Evolutionary conservation across 306 rosid genomes (phyloP), one percentile per base, ranked within the genome.

Genomic region (Prinsepia uniflora): DNA sequence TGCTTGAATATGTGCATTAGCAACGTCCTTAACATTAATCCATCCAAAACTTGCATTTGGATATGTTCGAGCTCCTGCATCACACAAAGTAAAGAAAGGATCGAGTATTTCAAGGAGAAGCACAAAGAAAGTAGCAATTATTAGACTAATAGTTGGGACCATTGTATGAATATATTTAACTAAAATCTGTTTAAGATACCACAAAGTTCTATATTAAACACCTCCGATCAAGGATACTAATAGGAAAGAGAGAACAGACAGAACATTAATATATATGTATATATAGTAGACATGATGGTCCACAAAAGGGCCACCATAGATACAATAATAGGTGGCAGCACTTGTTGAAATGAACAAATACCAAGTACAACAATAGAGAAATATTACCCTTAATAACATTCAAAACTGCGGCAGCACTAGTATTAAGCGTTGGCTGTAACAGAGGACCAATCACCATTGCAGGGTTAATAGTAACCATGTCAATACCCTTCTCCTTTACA

Each of bases 21-120:
- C 93, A 64, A 88, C 98, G 77, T 92, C 96, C 78, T 84, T 92
- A 44, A 92, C 96, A 46, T 90, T 58, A 30, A 90, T 78, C 96
- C 89, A 92, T 71, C 91, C 91, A 52, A 73, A 42, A 63, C 72
- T 30, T 9, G 4, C 13, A 69, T 92, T 88, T 20, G 80, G 84
- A 80, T 72, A 90, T 56, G 82, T 81, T 62, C 71, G 73, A 46
- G 83, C 65, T 73, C 97, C 98, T 90, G 79, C 79, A 79, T 69
- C 74, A 57, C 75, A 75, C 57, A 78, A 71, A 20, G 20, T 30
- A 6, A 68, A 8, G n/a, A 40, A 50, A 63, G 30, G 52, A 7
- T 63, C 24, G 49, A 6, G 14, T 12, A 53, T 20, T 76, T 55
- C 36, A 44, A 41, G 43, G 15, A 60, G 46, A 36, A 36, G 43